Evolutionary conservation across 352 stramenopile species (phyloP), one percentile per base, ranked within the genome.

Genomic region (Blastocystis sp.): DNA sequence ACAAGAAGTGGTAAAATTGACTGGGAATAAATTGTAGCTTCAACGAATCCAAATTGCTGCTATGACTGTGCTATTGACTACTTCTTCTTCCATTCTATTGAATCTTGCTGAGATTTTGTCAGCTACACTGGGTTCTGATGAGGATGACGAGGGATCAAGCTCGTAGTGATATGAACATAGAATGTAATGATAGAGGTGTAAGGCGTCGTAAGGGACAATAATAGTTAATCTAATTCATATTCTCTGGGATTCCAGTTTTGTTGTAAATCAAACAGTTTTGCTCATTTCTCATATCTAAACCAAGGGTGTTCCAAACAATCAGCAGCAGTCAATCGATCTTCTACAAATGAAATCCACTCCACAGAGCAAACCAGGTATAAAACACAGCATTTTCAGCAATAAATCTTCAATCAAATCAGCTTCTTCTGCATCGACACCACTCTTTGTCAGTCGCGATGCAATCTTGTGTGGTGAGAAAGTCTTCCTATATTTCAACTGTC

Each of bases 401-500:
- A 99, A 99, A 66, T 95, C 94, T 57, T 94, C 93, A 17, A 98
- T 92, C 51, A 92, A 92, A 33, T 95, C 90, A 1, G 96, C 96
- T 22, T 98, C 96, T 40, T 92, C 90, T 30, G 90, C 90, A 0
- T 90, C 58, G 90, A 98, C 98, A 59, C 96, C 92, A 89, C 98
- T 98, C 90, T 99, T 98, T 5, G 93, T 90, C n/a, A 99, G 90
- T 37, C 98, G 96, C 78, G 98, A 93, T 69, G 98, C 94, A 15
- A 99, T 81, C 53, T 81, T 81, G 27, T 81, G 92, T 22, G 94
- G 94, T 96, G 97, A 99, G 87, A 96, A 99, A 90, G 98, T 98
- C 30, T 96, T 96, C 89, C 99, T 99, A 89, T 98, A 95, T 90
- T 98, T 98, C 44, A 99, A 91, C 73, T 98, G 95, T 57, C 96